phyloP scores from a whole-genome alignment of 2,329 filamentous ascomycete genomes.

The Ciborinia camelliae region DNA sequence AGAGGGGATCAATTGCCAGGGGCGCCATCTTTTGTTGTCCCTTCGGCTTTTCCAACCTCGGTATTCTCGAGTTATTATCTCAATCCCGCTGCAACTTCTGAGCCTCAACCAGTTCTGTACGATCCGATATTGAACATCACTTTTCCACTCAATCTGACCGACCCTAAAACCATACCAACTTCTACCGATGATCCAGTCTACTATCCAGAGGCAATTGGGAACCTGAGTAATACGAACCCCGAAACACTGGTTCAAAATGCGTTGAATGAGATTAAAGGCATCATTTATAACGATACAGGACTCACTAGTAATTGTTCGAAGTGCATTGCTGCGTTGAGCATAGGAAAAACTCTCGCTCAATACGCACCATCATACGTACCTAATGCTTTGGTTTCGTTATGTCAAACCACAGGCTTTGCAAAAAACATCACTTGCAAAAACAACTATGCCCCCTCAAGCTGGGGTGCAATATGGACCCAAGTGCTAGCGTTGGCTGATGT shows the following conservation, averaged over 20 bases:
- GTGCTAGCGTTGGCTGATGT: conserved; percentile 52
- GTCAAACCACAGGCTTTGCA: conserved; percentile 47
- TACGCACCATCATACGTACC: conserved; percentile 49
- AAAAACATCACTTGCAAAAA: conserved; percentile 47
- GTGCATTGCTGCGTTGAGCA: conserved; percentile 50
- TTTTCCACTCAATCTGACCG: conserved; percentile 52
- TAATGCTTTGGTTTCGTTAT: conserved; percentile 49
- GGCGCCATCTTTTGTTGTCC: conserved; percentile 41
- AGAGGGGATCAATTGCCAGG: conserved; percentile 34
- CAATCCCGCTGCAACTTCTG: conserved; percentile 43
- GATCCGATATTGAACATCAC: conserved; percentile 54
- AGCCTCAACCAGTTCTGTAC: conserved; percentile 52
- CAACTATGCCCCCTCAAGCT: conserved; percentile 46
- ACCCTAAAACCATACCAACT: conserved; percentile 50
- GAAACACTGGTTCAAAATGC: conserved; percentile 44
- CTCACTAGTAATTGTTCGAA: conserved; percentile 48
- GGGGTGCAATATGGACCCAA: conserved; percentile 56
- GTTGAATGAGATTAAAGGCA: conserved; percentile 44
- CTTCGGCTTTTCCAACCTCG: conserved; percentile 49
- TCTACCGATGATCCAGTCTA: conserved; percentile 48
- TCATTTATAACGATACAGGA: conserved; percentile 41
- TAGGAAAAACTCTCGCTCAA: conserved; percentile 49
- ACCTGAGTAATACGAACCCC: conserved; percentile 42
- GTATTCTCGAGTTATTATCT: conserved; percentile 50
- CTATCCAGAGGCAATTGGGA: conserved; percentile 47